Base-by-base conservation (phyloP, 169 alveolate genomes). In the Plasmodium gaboni region DNA sequence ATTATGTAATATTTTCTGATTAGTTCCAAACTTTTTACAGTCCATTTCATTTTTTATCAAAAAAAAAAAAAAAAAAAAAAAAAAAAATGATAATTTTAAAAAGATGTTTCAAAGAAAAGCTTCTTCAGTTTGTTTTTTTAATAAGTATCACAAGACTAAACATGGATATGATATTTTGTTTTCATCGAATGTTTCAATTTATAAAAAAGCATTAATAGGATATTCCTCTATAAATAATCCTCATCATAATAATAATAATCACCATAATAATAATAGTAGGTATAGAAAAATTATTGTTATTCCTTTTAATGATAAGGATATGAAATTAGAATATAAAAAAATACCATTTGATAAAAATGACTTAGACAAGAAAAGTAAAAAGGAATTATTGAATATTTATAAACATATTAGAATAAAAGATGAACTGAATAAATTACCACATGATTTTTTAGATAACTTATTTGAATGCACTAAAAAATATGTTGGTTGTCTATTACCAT, bases 401-500 rank as follows among this genome's bases (percentile, higher is more conserved):
- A 83, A 83, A 55, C 44, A 46, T 44, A 32, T 83, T n/a, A 28
- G 91, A 83, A 59, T 38, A 5, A 32, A 53, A 83, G n/a, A 68
- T 0, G 91, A 83, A 60, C 42, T 68, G 32, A 67, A 69, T 60
- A 83, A 67, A 68, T 26, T 83, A 12, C 91, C 91, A 19, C 26
- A 51, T 0, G 91, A 83, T 83, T 83, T 83, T 68, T 0, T 83
- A 19, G 91, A 83, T 7, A 83, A 83, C 24, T 83, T 83, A 83
- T 83, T 83, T 69, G 32, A 19, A 8, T 83, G 91, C 42, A 83
- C 91, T 1, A 83, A 60, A 61, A 83, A 83, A 46, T 83, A 15
- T 83, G 73, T 83, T 26, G 85, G 91, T 46, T 83, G 67, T 6
- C 48, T 83, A 0, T 71, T 83, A 46, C 91, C 91, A 15, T 68